Conservation (phyloP, 305 asterid species). For the Solanum hybrid region DNA sequence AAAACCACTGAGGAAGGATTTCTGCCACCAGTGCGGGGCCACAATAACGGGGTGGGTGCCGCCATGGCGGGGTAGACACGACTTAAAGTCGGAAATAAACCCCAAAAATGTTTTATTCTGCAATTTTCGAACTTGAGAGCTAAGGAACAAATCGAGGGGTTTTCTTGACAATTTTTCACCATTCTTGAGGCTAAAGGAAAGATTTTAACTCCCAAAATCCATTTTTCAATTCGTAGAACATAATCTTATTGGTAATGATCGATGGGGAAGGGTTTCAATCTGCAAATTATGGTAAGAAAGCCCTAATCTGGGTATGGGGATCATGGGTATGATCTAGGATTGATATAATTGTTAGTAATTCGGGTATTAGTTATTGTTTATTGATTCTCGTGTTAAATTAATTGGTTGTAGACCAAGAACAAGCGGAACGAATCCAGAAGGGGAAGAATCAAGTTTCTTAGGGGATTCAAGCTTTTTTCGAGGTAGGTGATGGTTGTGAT, state of each 20-base stretch:
- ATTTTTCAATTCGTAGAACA: neutral
- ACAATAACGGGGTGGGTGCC: neutral
- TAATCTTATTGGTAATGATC: neutral
- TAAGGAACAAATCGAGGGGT: neutral
- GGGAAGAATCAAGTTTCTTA: neutral
- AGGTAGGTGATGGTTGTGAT: neutral
- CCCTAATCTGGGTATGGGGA: neutral
- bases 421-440: neutral
- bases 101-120: neutral
- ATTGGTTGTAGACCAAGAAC: neutral
- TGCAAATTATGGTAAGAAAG: neutral
- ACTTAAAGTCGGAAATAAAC: neutral
- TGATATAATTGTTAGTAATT: neutral
- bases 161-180: neutral
- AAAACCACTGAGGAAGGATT: neutral
- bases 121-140: neutral
- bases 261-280: neutral
- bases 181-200: neutral
- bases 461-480: neutral
- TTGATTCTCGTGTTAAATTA: neutral
- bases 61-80: neutral
- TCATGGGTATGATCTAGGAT: neutral
- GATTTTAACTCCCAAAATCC: neutral
- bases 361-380: neutral
- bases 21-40: neutral